Conservation (phyloP, 768 basidiomycete species). For the Suillus spraguei region DNA sequence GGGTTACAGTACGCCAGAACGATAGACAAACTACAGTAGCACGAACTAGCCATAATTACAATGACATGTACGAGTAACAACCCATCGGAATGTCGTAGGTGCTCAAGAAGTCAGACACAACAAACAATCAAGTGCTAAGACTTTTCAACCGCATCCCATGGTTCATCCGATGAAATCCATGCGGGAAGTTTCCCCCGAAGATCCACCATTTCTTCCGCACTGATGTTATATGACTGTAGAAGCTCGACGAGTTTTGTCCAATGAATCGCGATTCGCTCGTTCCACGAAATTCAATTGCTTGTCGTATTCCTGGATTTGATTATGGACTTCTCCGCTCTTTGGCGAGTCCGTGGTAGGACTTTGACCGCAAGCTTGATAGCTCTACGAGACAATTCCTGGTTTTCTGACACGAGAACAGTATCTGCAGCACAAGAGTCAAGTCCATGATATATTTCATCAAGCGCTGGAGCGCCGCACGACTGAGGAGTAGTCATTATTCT, state of each 20-base stretch:
- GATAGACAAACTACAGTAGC: not conserved
- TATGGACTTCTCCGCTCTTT: not conserved
- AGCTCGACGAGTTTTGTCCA: not conserved
- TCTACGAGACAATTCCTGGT: not conserved
- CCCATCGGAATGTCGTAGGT: not conserved
- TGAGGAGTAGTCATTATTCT: not conserved
- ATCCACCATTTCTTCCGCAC: not conserved
- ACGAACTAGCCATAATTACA: not conserved
- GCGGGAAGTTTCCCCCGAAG: not conserved
- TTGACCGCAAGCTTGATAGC: not conserved
- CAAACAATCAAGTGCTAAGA: not conserved
- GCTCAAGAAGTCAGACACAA: not conserved
- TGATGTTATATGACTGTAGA: not conserved
- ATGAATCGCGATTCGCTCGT: not conserved
- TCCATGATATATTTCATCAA: conserved; percentile 30
- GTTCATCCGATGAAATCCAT: too few species aligned
- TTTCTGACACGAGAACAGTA: conserved; percentile 12
- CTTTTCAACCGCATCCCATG: not conserved
- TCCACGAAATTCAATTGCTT: not conserved
- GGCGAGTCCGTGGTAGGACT: not conserved
- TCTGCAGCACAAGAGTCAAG: conserved; percentile 28
- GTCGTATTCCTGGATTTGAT: not conserved
- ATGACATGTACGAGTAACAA: not conserved
- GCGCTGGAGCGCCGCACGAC: conserved; percentile 14
- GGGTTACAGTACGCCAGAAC: not conserved